Evolutionary conservation across 2,329 filamentous ascomycete species (phyloP).

Genomic region (Akanthomyces lecanii): DNA sequence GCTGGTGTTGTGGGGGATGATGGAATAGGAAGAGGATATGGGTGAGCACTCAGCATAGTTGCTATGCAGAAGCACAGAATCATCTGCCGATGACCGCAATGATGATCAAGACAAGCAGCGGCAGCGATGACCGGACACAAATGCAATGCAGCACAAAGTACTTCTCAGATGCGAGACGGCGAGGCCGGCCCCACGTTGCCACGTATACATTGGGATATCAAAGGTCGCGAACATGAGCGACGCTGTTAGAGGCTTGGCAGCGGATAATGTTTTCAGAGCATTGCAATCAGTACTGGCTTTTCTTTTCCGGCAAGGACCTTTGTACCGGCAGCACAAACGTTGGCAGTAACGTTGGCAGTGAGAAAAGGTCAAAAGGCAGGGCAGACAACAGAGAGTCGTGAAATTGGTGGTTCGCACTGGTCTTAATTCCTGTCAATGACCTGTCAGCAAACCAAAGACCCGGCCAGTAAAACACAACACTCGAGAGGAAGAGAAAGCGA

Average conservation of each 20-base stretch:
- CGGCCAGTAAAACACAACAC: not conserved
- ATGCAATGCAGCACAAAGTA: not conserved
- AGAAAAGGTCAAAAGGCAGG: not conserved
- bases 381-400: no score
- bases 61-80: no score
- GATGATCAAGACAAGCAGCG: not conserved
- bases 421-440: not conserved
- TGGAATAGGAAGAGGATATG: not conserved
- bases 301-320: not conserved
- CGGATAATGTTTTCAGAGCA: not conserved
- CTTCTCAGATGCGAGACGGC: not conserved
- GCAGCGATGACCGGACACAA: not conserved
- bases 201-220: not conserved
- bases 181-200: constrained; percentile 5
- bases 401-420: not conserved
- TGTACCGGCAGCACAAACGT: not conserved
- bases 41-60: not conserved
- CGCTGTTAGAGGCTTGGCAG: constrained; percentile 7
- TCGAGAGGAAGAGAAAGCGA: not conserved
- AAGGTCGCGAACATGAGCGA: not conserved
- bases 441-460: not conserved
- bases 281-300: no score
- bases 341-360: not conserved
- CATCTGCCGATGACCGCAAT: no score
- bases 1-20: not conserved